Base-by-base conservation (phyloP, 1,284 basidiomycete species). In the Moniliella sp. region DNA sequence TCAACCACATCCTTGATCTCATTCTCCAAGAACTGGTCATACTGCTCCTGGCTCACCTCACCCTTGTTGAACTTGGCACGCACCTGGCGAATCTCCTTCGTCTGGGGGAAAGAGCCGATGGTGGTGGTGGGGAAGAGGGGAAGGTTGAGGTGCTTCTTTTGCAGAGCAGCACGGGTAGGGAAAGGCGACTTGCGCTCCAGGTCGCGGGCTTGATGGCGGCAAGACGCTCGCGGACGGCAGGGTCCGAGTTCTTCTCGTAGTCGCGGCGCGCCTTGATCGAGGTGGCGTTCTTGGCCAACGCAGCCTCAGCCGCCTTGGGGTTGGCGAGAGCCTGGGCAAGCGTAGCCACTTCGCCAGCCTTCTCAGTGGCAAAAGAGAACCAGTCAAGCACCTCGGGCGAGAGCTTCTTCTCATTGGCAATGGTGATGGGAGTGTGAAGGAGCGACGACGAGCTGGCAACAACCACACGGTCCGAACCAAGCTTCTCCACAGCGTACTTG, bases 101-200 rank as follows among this genome's bases (percentile, higher is more conserved):
- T 99, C 77, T 99, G 62, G 28, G 62, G 62, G 80, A 93, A 97
- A 27, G 88, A 94, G 44, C 86, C 88, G 53, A 94, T 94, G 53
- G 86, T 94, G 46, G 88, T 97, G 50, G 86, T 94, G 40, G 88
- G 84, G 76, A 97, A 97, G n/a, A n/a, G n/a, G 65, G 91, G 91
- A 17, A 99, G 74, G 50, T 78, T 70, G 62, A 93, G 73, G 61
- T 79, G 72, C 66, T 80, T 74, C 64, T 75, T 73, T 69, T 99
- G 91, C 36, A 81, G 71, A 56, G 78, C 76, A 64, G 79, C 75
- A 63, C 91, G 84, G 42, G 69, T 66, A 34, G 77, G 66, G 73
- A 97, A 99, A 52, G 76, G 71, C 63, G 70, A 83, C 72, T 83
- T 77, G 66, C 91, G 82, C 61, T 81, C 68, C 53, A 88, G 74